Evolutionary conservation across 2,329 filamentous ascomycete genomes (phyloP).

Genomic region (Lecanicillium sp.): DNA sequence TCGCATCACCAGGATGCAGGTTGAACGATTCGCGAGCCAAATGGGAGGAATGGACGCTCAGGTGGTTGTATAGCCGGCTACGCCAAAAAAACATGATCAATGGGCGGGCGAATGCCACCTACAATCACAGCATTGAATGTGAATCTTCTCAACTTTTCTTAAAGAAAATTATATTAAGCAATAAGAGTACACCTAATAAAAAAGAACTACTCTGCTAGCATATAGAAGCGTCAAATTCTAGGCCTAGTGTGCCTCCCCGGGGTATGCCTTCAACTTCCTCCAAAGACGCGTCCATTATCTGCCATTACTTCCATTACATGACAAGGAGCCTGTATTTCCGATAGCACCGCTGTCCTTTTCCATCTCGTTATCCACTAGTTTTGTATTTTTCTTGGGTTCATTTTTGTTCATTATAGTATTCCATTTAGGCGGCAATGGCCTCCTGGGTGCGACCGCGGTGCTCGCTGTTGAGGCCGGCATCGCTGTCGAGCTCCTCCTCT

Average conservation of each 20-base stretch:
- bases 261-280: conserved; percentile 13
- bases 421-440: conserved; percentile 37
- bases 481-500: conserved; percentile 53
- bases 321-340: conserved; percentile 4
- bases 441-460: conserved; percentile 50
- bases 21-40: conserved; percentile 67
- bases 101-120: too few relatives aligned
- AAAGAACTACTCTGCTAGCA: conserved; percentile 13
- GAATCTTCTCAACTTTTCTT: background rate
- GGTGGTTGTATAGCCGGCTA: conserved; percentile 5
- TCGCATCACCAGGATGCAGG: conserved; percentile 80
- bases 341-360: conserved; percentile 5
- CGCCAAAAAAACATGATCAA: background rate
- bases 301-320: conserved; percentile 12
- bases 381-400: conserved; percentile 2
- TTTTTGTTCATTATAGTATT: conserved; percentile 1
- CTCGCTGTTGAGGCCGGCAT: conserved; percentile 50
- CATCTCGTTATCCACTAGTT: conserved; percentile 8
- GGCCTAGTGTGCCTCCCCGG: conserved; percentile 6
- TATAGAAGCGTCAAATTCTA: conserved; percentile 10
- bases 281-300: background rate
- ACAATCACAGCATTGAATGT: background rate
- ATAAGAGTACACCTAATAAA: conserved; percentile 20
- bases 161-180: conserved; percentile 23
- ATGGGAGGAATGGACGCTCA: conserved; percentile 21